phyloP scores from a whole-genome alignment of 2,329 filamentous ascomycete species.

The Lasiodiplodia theobromae region DNA sequence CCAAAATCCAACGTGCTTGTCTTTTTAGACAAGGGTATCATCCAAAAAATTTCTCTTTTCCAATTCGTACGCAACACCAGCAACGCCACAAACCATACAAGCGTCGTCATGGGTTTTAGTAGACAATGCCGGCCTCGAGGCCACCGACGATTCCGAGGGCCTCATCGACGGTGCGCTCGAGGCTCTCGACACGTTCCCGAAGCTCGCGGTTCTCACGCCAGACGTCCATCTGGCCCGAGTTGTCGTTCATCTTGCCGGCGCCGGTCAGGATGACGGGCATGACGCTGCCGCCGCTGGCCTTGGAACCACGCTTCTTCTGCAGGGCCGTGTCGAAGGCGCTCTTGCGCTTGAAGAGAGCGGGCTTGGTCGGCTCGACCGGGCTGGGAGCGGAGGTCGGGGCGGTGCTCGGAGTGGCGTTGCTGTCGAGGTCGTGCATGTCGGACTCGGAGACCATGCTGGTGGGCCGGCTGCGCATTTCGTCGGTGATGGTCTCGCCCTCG shows the following conservation, averaged over 20 bases:
- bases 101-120: constrained; percentile 27
- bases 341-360: constrained; percentile 21
- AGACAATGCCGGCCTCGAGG: constrained; percentile 31
- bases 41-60: constrained; percentile 13
- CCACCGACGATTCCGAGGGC: constrained; percentile 61
- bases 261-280: constrained; percentile 14
- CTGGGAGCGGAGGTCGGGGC: constrained; percentile 31
- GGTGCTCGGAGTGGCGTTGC: constrained; percentile 36
- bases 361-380: constrained; percentile 10
- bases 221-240: constrained; percentile 50
- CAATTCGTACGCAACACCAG: constrained; percentile 18
- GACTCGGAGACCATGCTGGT: constrained; percentile 44
- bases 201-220: constrained; percentile 65
- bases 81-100: constrained; percentile 7
- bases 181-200: constrained; percentile 59
- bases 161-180: constrained; percentile 64
- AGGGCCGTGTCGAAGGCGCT: constrained; percentile 31
- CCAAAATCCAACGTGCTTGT: constrained; percentile 24
- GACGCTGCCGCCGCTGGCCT: constrained; percentile 1
- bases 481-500: constrained; percentile 59
- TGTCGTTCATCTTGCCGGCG: constrained; percentile 49
- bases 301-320: constrained; percentile 38
- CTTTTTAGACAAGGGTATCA: constrained; percentile 18
- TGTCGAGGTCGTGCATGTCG: constrained; percentile 42
- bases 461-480: constrained; percentile 41